Base-by-base conservation (phyloP, 192 early-diverging fungal species). In the Borealophlyctis nickersoniae region DNA sequence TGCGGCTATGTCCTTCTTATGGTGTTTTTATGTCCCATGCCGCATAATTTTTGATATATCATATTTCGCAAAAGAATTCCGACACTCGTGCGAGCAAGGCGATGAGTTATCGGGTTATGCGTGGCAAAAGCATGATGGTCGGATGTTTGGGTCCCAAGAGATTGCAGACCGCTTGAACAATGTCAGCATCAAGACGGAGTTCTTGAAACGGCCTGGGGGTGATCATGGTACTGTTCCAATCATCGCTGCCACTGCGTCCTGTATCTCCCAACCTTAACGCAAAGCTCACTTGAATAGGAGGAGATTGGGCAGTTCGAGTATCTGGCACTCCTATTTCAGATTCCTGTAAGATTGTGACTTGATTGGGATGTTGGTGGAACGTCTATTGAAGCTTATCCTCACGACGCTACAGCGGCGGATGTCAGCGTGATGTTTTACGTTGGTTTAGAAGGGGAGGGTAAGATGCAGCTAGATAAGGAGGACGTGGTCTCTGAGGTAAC, bases 41-140 rank as follows among this genome's bases (percentile, higher is more conserved):
- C n/a, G n/a, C n/a, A n/a, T n/a, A n/a, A n/a, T n/a, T n/a, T n/a
- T n/a, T n/a, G n/a, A n/a, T n/a, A n/a, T n/a, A n/a, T n/a, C n/a
- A n/a, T n/a, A n/a, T n/a, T n/a, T n/a, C n/a, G n/a, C 39, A 45
- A 39, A 26, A 89, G 88, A 86, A 16, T 88, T 95, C 28, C 86
- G 95, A 2, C 93, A 98, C 59, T 82, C 87, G n/a, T 98, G 95
- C 69, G 93, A 98, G 56, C 89, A 95, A 36, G 84, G 86, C 30
- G 92, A 94, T 61, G 76, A 81, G 16, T 71, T 98, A 35, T 66
- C 73, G 33, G 83, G 86, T 24, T 98, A 98, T 69, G 89, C 89
- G 22, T 98, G 92, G 80, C 73, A 82, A 53, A 87, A 91, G 62
- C 91, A 93, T 62, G 90, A 95, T 69, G 95, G 92, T 4, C 82